Evolutionary conservation across 2,329 filamentous ascomycete species (phyloP).

Genomic region (Cercospora janseana): DNA sequence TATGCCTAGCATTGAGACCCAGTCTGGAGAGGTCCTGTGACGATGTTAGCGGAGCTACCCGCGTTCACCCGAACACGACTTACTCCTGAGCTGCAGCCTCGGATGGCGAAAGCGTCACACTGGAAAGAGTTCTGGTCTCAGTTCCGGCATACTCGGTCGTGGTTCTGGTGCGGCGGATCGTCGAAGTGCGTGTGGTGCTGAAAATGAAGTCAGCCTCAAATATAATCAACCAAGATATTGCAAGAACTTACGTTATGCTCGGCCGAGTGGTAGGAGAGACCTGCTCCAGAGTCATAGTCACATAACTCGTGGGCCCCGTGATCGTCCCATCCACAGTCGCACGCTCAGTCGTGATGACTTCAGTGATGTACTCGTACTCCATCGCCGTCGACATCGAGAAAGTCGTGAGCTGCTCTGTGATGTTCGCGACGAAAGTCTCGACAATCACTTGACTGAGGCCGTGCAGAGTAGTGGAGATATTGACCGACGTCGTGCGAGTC

Average conservation of each 20-base stretch:
- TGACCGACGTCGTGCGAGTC: slow-evolving; percentile 39
- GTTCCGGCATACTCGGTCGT: slow-evolving; percentile 27
- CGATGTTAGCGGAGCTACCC: not conserved
- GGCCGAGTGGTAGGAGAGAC: slow-evolving; percentile 16
- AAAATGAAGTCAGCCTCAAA: too few relatives aligned
- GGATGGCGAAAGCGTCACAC: slow-evolving; percentile 2
- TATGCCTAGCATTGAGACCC: slow-evolving; percentile 16
- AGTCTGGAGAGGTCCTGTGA: slow-evolving; percentile 13
- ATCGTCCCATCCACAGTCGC: slow-evolving; percentile 21
- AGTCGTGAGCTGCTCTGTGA: slow-evolving; percentile 41
- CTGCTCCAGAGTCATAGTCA: slow-evolving; percentile 33
- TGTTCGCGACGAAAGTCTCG: slow-evolving; percentile 41
- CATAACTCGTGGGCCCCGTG: slow-evolving; percentile 32
- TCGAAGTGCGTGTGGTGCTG: slow-evolving; percentile 23
- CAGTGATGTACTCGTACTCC: slow-evolving; percentile 40
- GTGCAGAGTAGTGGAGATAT: slow-evolving; percentile 43
- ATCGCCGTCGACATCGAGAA: slow-evolving; percentile 43
- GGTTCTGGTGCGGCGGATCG: slow-evolving; percentile 24
- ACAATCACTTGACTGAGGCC: slow-evolving; percentile 39
- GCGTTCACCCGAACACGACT: not conserved
- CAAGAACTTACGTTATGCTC: slow-evolving; percentile 26
- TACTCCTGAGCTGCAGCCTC: slow-evolving; percentile 7
- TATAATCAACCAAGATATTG: too few relatives aligned
- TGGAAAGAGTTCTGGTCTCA: slow-evolving; percentile 23
- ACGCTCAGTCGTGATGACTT: slow-evolving; percentile 35